Conservation (phyloP, 148 eudicot genomes). For the Chenopodium suecicum region DNA sequence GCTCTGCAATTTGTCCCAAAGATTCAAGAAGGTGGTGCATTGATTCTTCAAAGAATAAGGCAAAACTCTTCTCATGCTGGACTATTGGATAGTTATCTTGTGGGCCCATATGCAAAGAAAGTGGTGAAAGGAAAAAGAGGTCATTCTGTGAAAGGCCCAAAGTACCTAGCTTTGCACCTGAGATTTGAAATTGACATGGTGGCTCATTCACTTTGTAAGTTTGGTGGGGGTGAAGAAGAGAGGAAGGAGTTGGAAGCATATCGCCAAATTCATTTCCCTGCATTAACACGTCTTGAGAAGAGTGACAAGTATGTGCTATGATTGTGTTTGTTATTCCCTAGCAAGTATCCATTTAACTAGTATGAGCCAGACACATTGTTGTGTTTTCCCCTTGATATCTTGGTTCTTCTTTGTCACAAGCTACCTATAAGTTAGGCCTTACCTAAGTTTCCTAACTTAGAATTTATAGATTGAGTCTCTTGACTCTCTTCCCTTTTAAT, state of each 20-base stretch:
- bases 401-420: neutral
- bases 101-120: slow-evolving; percentile 65
- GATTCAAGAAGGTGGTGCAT: slow-evolving; percentile 83
- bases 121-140: slow-evolving; percentile 31
- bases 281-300: slow-evolving; percentile 49
- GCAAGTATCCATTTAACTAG: slow-evolving; percentile 4
- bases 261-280: slow-evolving; percentile 84
- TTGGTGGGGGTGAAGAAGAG: slow-evolving; percentile 97
- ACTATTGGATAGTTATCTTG: slow-evolving; percentile 68
- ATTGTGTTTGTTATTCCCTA: neutral
- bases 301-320: slow-evolving; percentile 53
- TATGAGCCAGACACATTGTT: neutral
- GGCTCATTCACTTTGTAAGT: slow-evolving; percentile 94
- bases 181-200: slow-evolving; percentile 99
- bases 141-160: slow-evolving; percentile 41
- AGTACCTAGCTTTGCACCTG: slow-evolving; percentile 86
- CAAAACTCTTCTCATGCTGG: slow-evolving; percentile 59
- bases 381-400: neutral
- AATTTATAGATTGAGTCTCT: neutral
- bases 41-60: slow-evolving; percentile 76
- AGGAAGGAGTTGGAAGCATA: slow-evolving; percentile 81
- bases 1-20: slow-evolving; percentile 89
- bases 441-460: neutral
- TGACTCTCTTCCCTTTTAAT: neutral
- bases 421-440: too few relatives aligned